phyloP scores from a whole-genome alignment of 306 rosid species.

The Glycine tomentella region DNA sequence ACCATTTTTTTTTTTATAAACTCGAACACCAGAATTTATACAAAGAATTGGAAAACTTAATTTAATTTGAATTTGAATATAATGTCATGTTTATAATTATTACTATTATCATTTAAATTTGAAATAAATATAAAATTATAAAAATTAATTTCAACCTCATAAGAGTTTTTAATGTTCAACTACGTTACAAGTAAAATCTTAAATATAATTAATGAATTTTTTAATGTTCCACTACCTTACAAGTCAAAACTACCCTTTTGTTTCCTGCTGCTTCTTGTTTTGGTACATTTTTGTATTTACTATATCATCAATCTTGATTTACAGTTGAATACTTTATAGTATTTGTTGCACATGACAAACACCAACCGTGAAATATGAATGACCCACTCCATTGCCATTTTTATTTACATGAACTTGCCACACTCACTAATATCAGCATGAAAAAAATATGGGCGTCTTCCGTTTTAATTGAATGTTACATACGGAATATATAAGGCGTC shows the following conservation, averaged over 20 bases:
- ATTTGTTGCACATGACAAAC: constrained; percentile 1
- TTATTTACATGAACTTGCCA: not conserved
- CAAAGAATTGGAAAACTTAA: too few species aligned
- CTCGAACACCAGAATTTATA: too few species aligned
- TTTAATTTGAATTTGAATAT: too few species aligned
- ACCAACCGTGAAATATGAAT: not conserved
- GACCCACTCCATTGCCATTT: constrained; percentile 3
- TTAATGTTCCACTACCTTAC: not conserved
- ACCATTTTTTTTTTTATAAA: too few species aligned
- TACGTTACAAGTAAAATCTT: too few species aligned
- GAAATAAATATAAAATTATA: too few species aligned
- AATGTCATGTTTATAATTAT: too few species aligned
- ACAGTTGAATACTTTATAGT: not conserved
- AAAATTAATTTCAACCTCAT: too few species aligned
- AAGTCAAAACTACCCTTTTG: too few species aligned
- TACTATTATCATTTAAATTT: too few species aligned
- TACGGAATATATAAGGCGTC: not conserved
- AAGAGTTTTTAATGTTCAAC: too few species aligned
- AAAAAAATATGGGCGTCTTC: not conserved
- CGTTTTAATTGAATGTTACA: constrained; percentile 7
- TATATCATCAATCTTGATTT: not conserved
- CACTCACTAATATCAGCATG: not conserved
- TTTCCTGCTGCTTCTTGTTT: not conserved
- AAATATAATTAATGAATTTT: not conserved
- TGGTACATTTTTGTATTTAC: not conserved